Evolutionary conservation across 495 filamentous ascomycete genomes (phyloP).

Genomic region (Aspergillus leporis): DNA sequence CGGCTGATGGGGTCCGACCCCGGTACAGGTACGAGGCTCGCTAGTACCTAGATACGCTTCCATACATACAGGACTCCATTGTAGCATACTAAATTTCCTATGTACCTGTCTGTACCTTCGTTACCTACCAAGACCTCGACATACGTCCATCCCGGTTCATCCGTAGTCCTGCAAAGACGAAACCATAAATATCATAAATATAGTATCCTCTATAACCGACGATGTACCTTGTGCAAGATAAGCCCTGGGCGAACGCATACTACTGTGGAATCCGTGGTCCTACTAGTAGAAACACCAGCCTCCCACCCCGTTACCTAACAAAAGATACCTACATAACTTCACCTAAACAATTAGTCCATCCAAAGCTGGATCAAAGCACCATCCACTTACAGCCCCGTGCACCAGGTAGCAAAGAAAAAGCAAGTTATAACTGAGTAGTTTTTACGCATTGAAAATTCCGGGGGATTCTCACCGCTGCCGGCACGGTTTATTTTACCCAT

Average conservation of each 20-base stretch:
- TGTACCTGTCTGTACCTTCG: background rate
- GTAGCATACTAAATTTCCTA: background rate
- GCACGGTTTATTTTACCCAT: slow-evolving; percentile 8
- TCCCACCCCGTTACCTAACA: background rate
- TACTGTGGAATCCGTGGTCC: too few species aligned
- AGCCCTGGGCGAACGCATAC: background rate
- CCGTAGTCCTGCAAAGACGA: background rate
- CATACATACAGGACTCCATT: background rate
- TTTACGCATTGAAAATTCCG: slow-evolving; percentile 22
- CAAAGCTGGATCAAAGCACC: slow-evolving; percentile 16
- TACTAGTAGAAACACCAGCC: background rate
- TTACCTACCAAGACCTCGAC: too few species aligned
- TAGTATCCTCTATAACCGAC: background rate
- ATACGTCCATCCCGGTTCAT: background rate
- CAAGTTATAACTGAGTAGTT: background rate
- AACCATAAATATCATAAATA: background rate
- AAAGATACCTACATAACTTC: background rate
- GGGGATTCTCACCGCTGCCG: slow-evolving; percentile 40
- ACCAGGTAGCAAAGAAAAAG: background rate
- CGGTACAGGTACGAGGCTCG: background rate
- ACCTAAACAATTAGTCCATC: background rate
- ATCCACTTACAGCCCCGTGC: slow-evolving; percentile 38
- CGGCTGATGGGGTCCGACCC: background rate
- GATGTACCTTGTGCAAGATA: background rate
- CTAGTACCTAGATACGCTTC: background rate